Evolutionary conservation across 2,329 filamentous ascomycete species (phyloP).

Genomic region (Penicillium palitans): DNA sequence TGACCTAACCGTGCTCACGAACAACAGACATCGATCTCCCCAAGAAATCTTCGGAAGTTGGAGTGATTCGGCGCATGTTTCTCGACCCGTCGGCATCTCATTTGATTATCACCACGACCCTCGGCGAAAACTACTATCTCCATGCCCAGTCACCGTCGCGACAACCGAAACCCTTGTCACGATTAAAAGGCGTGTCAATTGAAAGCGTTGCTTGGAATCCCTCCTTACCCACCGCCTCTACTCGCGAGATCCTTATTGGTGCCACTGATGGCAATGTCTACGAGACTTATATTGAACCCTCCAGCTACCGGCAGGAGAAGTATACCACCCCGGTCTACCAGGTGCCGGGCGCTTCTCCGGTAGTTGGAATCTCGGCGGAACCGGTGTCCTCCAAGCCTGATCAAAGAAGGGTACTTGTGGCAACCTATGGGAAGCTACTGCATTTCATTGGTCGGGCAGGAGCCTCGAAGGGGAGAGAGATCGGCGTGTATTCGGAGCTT

Average conservation of each 20-base stretch:
- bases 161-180: slow-evolving; percentile 76
- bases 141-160: slow-evolving; percentile 78
- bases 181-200: slow-evolving; percentile 81
- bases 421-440: slow-evolving; percentile 74
- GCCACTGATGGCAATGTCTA: slow-evolving; percentile 93
- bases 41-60: slow-evolving; percentile 86
- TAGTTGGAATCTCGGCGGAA: slow-evolving; percentile 86
- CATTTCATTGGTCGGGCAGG: slow-evolving; percentile 80
- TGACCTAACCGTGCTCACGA: slow-evolving; percentile 22
- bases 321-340: slow-evolving; percentile 84
- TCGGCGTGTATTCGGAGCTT: slow-evolving; percentile 79
- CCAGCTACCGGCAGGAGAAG: slow-evolving; percentile 89
- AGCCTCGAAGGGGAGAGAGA: slow-evolving; percentile 63
- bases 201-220: slow-evolving; percentile 95
- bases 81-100: slow-evolving; percentile 96
- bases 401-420: slow-evolving; percentile 72
- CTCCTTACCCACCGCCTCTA: slow-evolving; percentile 86
- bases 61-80: slow-evolving; percentile 93
- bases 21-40: slow-evolving; percentile 90
- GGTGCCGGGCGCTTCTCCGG: slow-evolving; percentile 70
- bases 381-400: slow-evolving; percentile 68
- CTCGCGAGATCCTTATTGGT: slow-evolving; percentile 88
- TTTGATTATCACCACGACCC: slow-evolving; percentile 83
- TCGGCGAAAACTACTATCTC: slow-evolving; percentile 96
- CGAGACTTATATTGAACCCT: slow-evolving; percentile 91